A percentile compares a stretch with the other conserved stretches of the same genome.
Evolutionary conservation across 768 basidiomycete species (phyloP).

Genomic region (Termitomyces sp.): DNA sequence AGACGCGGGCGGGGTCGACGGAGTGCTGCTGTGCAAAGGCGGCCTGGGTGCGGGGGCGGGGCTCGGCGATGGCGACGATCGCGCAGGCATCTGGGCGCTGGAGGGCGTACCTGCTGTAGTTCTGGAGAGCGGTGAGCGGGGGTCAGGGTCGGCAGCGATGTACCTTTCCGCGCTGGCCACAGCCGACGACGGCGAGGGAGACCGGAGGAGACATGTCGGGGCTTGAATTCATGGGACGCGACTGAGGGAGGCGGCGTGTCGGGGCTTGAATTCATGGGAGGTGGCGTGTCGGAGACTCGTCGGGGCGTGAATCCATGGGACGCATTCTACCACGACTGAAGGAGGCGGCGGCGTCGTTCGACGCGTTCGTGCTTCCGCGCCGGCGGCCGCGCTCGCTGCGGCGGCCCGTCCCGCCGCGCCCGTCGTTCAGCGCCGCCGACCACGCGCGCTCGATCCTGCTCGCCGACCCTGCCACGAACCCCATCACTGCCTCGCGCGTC

Average conservation of each 20-base stretch:
- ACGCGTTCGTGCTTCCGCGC: conserved; percentile 18
- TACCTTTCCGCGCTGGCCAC: conserved; percentile 80
- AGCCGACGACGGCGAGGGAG: conserved; percentile 75
- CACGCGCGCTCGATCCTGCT: conserved; percentile 60
- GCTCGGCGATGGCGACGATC: conserved; percentile 84
- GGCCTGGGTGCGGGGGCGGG: conserved; percentile 58
- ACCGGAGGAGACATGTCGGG: conserved; percentile 36
- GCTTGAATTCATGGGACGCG: conserved; percentile 56
- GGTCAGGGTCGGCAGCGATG: neutral
- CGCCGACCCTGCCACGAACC: conserved; percentile 36
- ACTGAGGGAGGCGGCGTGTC: conserved; percentile 27
- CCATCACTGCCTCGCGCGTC: conserved; percentile 41
- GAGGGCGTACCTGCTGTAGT: conserved; percentile 61
- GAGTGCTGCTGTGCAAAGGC: conserved; percentile 51
- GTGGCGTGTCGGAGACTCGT: too few species aligned
- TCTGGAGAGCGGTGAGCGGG: conserved; percentile 27
- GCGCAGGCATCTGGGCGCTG: conserved; percentile 58
- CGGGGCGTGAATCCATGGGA: conserved; percentile 39
- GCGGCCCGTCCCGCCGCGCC: conserved; percentile 26
- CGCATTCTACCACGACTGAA: conserved; percentile 64
- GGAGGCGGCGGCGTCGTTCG: conserved; percentile 17
- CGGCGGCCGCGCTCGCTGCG: conserved; percentile 25
- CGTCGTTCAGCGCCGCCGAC: conserved; percentile 40
- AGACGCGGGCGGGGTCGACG: conserved; percentile 66
- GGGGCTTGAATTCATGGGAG: conserved; percentile 40